phyloP scores from a whole-genome alignment of 257 asterid genomes.

The Linderniella brevidens region DNA sequence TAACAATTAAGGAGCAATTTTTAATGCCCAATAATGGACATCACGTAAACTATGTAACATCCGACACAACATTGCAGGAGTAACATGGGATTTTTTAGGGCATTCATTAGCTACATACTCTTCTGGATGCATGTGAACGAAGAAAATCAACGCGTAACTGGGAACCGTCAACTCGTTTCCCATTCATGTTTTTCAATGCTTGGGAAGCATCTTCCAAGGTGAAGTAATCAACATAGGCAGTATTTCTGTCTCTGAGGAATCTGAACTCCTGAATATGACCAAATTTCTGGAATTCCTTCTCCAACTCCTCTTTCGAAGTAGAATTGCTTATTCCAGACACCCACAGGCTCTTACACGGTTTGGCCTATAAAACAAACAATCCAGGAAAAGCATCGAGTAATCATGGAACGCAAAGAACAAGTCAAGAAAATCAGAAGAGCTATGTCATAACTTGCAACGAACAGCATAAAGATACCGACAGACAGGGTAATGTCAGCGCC shows the following conservation, averaged over 20 bases:
- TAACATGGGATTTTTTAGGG: too few species aligned
- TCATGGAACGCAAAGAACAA: too few species aligned
- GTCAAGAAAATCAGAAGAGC: slow-evolving; percentile 7
- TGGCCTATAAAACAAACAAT: slow-evolving; percentile 53
- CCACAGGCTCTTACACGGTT: slow-evolving; percentile 91
- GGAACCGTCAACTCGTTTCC: slow-evolving; percentile 55
- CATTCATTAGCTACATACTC: too few species aligned
- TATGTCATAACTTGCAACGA: too few species aligned
- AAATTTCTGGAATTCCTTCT: slow-evolving; percentile 60
- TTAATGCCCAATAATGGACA: too few species aligned
- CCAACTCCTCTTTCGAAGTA: slow-evolving; percentile 64
- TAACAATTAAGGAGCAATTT: too few species aligned
- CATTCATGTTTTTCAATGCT: slow-evolving; percentile 72
- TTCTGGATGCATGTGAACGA: slow-evolving; percentile 68
- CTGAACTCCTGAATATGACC: slow-evolving; percentile 79
- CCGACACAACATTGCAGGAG: too few species aligned
- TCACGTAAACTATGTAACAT: too few species aligned
- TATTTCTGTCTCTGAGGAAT: slow-evolving; percentile 65
- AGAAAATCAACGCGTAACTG: slow-evolving; percentile 87
- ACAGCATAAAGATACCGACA: too few species aligned
- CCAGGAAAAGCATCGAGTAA: too few species aligned
- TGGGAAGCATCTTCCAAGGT: slow-evolving; percentile 67
- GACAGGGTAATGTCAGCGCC: too few species aligned
- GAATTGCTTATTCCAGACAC: slow-evolving; percentile 81
- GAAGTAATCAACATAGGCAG: slow-evolving; percentile 69